These are phyloP conservation scores for Pseudocercospora pini-densiflorae DNA, from an alignment of 2,329 filamentous ascomycete genomes.

Conservation along the genomic window DNA sequence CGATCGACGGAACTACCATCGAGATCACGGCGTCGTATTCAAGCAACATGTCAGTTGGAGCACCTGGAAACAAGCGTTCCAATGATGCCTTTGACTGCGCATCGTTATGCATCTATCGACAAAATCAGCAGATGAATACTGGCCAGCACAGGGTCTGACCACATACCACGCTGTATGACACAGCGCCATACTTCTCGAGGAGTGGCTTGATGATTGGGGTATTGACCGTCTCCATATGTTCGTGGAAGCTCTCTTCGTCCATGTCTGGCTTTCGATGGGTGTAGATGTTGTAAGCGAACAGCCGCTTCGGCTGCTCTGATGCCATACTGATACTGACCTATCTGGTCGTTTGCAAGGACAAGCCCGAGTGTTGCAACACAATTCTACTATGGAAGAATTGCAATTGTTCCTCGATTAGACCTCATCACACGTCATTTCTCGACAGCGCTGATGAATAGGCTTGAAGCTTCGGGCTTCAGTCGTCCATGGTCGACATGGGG, in stretches of 20 bases:
- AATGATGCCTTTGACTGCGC: slow-evolving; percentile 9
- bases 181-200: slow-evolving; percentile 20
- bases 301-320: slow-evolving; percentile 14
- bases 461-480: not conserved
- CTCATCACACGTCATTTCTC: no score
- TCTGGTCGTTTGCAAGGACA: not conserved
- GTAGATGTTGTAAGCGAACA: slow-evolving; percentile 18
- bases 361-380: not conserved
- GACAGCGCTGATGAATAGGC: not conserved
- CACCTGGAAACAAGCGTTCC: slow-evolving; percentile 7
- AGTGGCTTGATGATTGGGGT: slow-evolving; percentile 19
- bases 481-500: not conserved
- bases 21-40: slow-evolving; percentile 8
- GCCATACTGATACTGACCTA: not conserved
- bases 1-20: not conserved
- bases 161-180: slow-evolving; percentile 17
- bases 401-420: no score
- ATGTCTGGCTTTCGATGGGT: slow-evolving; percentile 12
- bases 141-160: not conserved
- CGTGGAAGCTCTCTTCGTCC: slow-evolving; percentile 12
- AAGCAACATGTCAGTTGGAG: slow-evolving; percentile 8
- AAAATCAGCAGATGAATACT: not conserved
- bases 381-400: no score
- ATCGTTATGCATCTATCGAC: slow-evolving; percentile 17
- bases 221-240: slow-evolving; percentile 17